Conservation (phyloP, 2,329 filamentous ascomycete genomes). For the Pseudocercospora macadamiae region DNA sequence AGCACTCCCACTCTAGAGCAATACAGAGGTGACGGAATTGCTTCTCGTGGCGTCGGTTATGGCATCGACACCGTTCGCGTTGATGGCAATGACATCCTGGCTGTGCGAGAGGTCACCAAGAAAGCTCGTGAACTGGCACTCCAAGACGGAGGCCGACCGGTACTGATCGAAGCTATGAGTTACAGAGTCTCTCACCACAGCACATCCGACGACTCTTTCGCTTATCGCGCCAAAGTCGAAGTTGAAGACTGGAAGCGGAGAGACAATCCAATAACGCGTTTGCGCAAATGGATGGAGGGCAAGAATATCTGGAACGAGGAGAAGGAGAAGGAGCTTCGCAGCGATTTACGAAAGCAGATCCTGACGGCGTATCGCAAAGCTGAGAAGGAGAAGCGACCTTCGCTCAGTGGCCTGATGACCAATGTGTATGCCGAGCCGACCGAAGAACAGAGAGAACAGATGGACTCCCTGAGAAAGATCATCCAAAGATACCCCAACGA, state of each 20-base stretch:
- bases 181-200: constrained; percentile 98
- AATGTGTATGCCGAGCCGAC: constrained; percentile 90
- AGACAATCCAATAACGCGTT: constrained; percentile 82
- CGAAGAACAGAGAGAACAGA: constrained; percentile 75
- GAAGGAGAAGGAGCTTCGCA: constrained; percentile 73
- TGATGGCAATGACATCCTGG: constrained; percentile 93
- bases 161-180: constrained; percentile 93
- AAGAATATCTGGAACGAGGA: constrained; percentile 82
- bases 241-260: constrained; percentile 92
- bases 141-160: constrained; percentile 75
- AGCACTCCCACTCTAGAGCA: constrained; percentile 88
- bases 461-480: constrained; percentile 72
- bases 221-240: constrained; percentile 89
- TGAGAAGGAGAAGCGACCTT: constrained; percentile 78
- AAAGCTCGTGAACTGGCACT: constrained; percentile 78
- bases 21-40: constrained; percentile 89
- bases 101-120: constrained; percentile 78
- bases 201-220: constrained; percentile 95
- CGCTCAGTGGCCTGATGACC: constrained; percentile 73
- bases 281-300: constrained; percentile 89
- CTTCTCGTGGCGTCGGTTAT: constrained; percentile 82
- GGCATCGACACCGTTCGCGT: constrained; percentile 92
- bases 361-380: constrained; percentile 82
- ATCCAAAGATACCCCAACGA: constrained; percentile 86
- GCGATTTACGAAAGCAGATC: constrained; percentile 70